Evolutionary conservation across 2,329 filamentous ascomycete genomes (phyloP).

Genomic region (Penicillium frequentans): DNA sequence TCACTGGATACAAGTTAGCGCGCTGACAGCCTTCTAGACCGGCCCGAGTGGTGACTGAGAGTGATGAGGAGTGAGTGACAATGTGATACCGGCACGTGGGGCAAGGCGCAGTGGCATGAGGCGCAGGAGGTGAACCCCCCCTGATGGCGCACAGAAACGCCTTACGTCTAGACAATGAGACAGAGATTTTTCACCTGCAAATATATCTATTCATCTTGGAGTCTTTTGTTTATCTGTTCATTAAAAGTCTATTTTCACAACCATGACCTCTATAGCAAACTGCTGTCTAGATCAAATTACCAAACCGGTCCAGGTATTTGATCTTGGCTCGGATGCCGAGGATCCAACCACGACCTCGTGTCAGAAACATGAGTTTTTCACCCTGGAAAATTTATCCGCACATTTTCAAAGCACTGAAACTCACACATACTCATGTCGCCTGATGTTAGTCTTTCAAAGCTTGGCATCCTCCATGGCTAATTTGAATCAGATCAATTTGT

Average conservation of each 20-base stretch:
- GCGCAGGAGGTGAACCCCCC: neutral
- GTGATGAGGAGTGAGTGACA: neutral
- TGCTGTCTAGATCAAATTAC: constrained; percentile 3
- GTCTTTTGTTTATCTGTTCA: neutral
- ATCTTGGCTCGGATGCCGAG: neutral
- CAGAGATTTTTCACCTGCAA: neutral
- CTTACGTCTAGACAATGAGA: neutral
- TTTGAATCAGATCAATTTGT: constrained; percentile 23
- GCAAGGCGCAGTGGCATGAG: constrained; percentile 1
- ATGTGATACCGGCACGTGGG: neutral
- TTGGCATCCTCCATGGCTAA: neutral
- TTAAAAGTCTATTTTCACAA: neutral
- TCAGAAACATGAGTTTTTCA: neutral
- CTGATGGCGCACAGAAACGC: neutral
- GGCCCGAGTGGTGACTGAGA: neutral
- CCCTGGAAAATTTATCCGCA: neutral
- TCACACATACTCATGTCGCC: neutral
- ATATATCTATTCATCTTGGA: neutral
- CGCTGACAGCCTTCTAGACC: neutral
- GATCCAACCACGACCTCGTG: neutral
- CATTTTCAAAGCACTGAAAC: neutral
- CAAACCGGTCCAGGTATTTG: constrained; percentile 6
- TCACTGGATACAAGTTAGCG: neutral
- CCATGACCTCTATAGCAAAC: neutral
- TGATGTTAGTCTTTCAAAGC: constrained; percentile 16